A percentile compares a stretch with the other conserved stretches of the same genome.
phyloP scores from a whole-genome alignment of 1,284 basidiomycete genomes.

The Exobasidium cylindrosporum region DNA sequence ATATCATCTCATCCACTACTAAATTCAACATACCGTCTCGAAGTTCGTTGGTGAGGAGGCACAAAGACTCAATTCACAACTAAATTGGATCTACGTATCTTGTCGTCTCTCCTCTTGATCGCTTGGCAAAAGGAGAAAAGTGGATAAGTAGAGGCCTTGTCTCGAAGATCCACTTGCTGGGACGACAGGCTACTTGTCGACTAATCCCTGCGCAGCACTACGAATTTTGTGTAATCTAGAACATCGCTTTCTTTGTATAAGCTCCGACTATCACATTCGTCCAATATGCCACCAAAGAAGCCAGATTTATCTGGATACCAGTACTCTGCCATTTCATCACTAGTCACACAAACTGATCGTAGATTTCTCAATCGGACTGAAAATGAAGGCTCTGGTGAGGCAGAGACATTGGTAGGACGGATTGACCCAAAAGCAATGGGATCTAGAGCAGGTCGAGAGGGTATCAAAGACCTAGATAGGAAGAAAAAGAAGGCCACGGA shows the following conservation, averaged over 20 bases:
- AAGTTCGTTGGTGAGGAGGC: not conserved
- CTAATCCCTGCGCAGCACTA: too few species aligned
- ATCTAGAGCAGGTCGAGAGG: conserved; percentile 76
- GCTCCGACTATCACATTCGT: not conserved
- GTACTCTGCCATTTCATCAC: conserved; percentile 52
- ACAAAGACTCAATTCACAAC: too few species aligned
- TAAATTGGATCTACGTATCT: too few species aligned
- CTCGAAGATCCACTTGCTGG: too few species aligned
- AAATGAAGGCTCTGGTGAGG: conserved; percentile 86
- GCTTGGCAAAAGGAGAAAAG: too few species aligned
- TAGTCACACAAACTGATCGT: conserved; percentile 49
- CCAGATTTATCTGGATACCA: conserved; percentile 53
- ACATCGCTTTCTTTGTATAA: too few species aligned
- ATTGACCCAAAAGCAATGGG: conserved; percentile 93
- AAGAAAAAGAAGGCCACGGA: conserved; percentile 65
- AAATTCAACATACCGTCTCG: too few species aligned
- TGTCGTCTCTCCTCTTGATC: too few species aligned
- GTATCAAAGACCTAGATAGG: conserved; percentile 89
- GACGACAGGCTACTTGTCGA: too few species aligned
- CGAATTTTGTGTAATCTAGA: too few species aligned
- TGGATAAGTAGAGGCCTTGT: too few species aligned
- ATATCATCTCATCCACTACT: too few species aligned
- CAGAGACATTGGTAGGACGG: conserved; percentile 84
- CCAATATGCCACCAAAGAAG: conserved; percentile 49
- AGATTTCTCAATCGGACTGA: conserved; percentile 29